These are phyloP conservation scores for Heimioporus sp. DNA, from an alignment of 768 basidiomycete species.

Conservation along the genomic window DNA sequence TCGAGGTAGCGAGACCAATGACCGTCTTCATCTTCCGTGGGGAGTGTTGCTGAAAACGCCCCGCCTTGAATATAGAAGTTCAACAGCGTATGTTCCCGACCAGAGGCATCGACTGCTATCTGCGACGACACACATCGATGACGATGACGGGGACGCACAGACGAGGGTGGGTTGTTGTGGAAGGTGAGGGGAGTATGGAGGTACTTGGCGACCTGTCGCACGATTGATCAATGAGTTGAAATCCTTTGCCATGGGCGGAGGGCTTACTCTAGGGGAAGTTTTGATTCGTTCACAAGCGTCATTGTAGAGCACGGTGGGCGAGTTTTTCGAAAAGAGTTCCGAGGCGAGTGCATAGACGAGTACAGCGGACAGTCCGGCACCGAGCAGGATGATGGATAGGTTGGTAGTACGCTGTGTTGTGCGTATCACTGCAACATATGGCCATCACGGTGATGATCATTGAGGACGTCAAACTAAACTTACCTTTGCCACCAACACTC, in stretches of 20 bases:
- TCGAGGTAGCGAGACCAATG: conserved; percentile 39
- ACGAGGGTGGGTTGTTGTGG: conserved; percentile 81
- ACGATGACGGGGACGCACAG: conserved; percentile 72
- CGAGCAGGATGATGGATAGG: conserved; percentile 58
- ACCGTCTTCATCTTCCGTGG: conserved; percentile 23
- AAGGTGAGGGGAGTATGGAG: conserved; percentile 68
- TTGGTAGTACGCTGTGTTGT: conserved; percentile 52
- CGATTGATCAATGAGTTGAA: neutral
- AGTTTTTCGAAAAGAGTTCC: conserved; percentile 86
- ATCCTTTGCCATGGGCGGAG: neutral
- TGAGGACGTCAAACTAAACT: neutral
- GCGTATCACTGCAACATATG: conserved; percentile 16
- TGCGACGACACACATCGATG: conserved; percentile 81
- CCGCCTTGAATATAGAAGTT: conserved; percentile 78
- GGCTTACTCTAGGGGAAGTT: conserved; percentile 42
- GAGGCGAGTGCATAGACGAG: conserved; percentile 76
- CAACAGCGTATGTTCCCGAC: conserved; percentile 81
- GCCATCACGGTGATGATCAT: neutral
- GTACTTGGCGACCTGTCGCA: conserved; percentile 60
- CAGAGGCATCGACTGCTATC: conserved; percentile 66
- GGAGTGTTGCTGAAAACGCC: conserved; percentile 33
- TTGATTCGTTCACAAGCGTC: conserved; percentile 53
- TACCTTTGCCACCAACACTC: conserved; percentile 74
- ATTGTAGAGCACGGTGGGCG: conserved; percentile 77
- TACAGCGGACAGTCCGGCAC: conserved; percentile 77